Evolutionary conservation across 352 stramenopile genomes (phyloP).

Genomic region (Halophytophthora polymorphica): DNA sequence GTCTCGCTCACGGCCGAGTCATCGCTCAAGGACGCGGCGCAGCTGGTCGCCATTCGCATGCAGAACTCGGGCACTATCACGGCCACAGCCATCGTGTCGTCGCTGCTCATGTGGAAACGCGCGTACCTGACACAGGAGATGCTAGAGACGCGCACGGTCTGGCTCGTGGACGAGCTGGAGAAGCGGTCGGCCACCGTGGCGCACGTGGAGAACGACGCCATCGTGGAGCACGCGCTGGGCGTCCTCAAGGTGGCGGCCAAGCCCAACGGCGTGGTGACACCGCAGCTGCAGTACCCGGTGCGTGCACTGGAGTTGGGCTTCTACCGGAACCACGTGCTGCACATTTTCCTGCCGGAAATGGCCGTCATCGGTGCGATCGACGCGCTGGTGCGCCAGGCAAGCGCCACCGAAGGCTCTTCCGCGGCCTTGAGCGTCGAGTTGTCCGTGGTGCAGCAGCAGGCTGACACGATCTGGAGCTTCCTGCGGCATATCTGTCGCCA

Average conservation of each 20-base stretch:
- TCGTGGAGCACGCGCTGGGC: conserved; percentile 55
- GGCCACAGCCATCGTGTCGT: conserved; percentile 64
- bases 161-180: conserved; percentile 55
- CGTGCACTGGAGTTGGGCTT: conserved; percentile 75
- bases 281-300: conserved; percentile 56
- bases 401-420: conserved; percentile 4
- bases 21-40: conserved; percentile 43
- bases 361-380: conserved; percentile 61
- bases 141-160: conserved; percentile 45
- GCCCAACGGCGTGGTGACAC: conserved; percentile 35
- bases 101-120: conserved; percentile 80
- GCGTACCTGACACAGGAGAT: conserved; percentile 56
- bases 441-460: conserved; percentile 34
- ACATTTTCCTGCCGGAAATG: conserved; percentile 79
- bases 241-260: conserved; percentile 54
- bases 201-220: conserved; percentile 50
- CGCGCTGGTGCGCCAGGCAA: conserved; percentile 23
- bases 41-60: conserved; percentile 64
- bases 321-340: conserved; percentile 84
- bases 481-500: conserved; percentile 70
- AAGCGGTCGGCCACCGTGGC: conserved; percentile 47
- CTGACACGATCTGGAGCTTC: conserved; percentile 54
- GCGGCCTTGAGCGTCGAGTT: conserved; percentile 18
- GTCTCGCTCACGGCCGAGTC: conserved; percentile 50
- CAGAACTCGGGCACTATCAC: conserved; percentile 74